Base-by-base conservation (phyloP, 2,329 filamentous ascomycete genomes). In the Apiospora pterosperma region DNA sequence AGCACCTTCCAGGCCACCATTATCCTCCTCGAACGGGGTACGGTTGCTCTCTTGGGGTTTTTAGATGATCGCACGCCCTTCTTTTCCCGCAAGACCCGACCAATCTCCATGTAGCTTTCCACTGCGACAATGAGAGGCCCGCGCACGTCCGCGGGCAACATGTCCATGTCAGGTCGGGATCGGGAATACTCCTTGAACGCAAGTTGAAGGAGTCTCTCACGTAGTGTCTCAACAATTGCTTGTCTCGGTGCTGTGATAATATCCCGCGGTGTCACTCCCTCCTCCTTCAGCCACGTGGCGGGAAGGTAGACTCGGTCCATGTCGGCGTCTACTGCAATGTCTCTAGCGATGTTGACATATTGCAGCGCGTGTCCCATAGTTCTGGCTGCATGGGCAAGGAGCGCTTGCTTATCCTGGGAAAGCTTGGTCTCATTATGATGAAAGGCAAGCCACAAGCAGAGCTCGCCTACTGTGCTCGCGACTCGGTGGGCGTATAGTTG, bases 71-170 rank as follows among this genome's bases (percentile, higher is more conserved):
- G 67, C 10, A 67, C 65, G 5, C 67, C 68, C 10, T 62, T 70
- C 55, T 66, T 69, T 59, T 82, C 78, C 63, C 79, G 76, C 31
- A 91, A 71, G n/a, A 89, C 85, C 48, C 88, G 77, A 16, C 88
- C 90, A 72, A 92, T 92, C 73, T 91, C 89, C 85, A 92, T 90
- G 71, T 92, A 92, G 68, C 88, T 91, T 75, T 92, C 89, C 0
- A 92, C 88, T 0, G 89, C 89, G 5, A 91, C 89, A 14, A 88
- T 80, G 73, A 92, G 86, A 0, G 88, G 87, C 0, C 85, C 88
- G 67, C 86, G 81, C 0, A 85, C 87, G 70, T 88, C 84, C 0
- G 66, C 59, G 0, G 90, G 90, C 0, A 93, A 77, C 67, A 83
- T 76, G 60, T 88, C 83, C 68, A 93, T 91, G 0, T 85, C 82